Evolutionary conservation across 495 filamentous ascomycete genomes (phyloP), one percentile per base, ranked within the genome.

Genomic region (Staphylotrichum tortipilum): DNA sequence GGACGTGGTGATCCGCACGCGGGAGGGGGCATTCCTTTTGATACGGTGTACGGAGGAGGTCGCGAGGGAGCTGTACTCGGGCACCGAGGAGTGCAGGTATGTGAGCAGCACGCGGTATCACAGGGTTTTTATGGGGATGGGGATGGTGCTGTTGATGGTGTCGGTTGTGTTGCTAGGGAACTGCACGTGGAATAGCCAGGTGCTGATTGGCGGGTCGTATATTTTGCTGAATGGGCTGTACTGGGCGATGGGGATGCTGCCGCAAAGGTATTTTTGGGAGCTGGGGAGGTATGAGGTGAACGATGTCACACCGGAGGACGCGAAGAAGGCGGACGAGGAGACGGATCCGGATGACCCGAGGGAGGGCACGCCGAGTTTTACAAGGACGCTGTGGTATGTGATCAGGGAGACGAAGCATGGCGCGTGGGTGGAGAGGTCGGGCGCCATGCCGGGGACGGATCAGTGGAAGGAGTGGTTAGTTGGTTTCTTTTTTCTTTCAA

Each of bases 31-130:
- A 2, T 82, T 86, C 50, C 50, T 85, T 3, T 56, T 83, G 17
- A 66, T 86, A 22, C 66, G 73, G 34, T 85, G 83, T 56, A 67
- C 69, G 11, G 83, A 86, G 63, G 73, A 80, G 9, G 73, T 85
- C 7, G 76, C 81, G 8, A 70, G 82, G 18, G 79, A 84, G 62
- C 71, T 86, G 2, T 85, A 85, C 58, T 70, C 65, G 10, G 78
- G 78, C 26, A 78, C 77, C 0, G 78, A 83, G 51, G 81, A 78
- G 63, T 57, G 69, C 17, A 77, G 81, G 47, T 65, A 68, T 28
- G 69, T 79, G 7, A 58, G 59, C n/a, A n/a, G n/a, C 11, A 69
- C 69, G 1, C 54, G 46, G 2, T 56, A 58, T 18, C 73, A 77
- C 59, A 67, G 75, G n/a, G 46, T 64, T 14, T 71, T 81, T 9